These are phyloP conservation scores for Reticulascus tulasneorum DNA, from an alignment of 2,329 filamentous ascomycete species.

Conservation along the genomic window DNA sequence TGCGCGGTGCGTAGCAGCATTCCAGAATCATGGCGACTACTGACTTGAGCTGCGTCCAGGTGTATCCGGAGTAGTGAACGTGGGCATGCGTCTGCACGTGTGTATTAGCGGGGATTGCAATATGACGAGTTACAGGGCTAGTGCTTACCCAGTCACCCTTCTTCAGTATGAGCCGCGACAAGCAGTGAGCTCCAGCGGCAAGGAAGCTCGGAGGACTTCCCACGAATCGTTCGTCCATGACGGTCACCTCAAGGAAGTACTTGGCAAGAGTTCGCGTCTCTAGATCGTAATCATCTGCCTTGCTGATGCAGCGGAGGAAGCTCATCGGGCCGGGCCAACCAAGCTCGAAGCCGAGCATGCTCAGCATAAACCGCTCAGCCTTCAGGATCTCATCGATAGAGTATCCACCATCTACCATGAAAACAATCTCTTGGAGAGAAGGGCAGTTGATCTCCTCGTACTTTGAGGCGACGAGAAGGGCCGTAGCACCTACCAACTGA, in stretches of 20 bases:
- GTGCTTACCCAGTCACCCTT: slow-evolving; percentile 94
- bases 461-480: slow-evolving; percentile 92
- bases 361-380: slow-evolving; percentile 97
- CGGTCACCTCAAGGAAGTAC: slow-evolving; percentile 93
- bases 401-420: slow-evolving; percentile 96
- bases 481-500: slow-evolving; percentile 92
- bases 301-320: slow-evolving; percentile 94
- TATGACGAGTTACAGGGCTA: neutral
- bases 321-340: slow-evolving; percentile 99
- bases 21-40: slow-evolving; percentile 77
- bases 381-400: slow-evolving; percentile 89
- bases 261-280: slow-evolving; percentile 95
- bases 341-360: slow-evolving; percentile 90
- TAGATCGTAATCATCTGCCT: slow-evolving; percentile 94
- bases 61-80: slow-evolving; percentile 92
- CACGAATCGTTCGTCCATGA: slow-evolving; percentile 98
- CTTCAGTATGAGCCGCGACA: slow-evolving; percentile 81
- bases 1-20: slow-evolving; percentile 76
- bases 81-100: slow-evolving; percentile 68
- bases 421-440: slow-evolving; percentile 90
- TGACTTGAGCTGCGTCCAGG: slow-evolving; percentile 74
- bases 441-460: slow-evolving; percentile 99
- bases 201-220: slow-evolving; percentile 85
- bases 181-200: slow-evolving; percentile 86
- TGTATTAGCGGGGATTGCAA: slow-evolving; percentile 28